Base-by-base conservation (phyloP, 2,329 filamentous ascomycete species). In the Westerdykella sp. region DNA sequence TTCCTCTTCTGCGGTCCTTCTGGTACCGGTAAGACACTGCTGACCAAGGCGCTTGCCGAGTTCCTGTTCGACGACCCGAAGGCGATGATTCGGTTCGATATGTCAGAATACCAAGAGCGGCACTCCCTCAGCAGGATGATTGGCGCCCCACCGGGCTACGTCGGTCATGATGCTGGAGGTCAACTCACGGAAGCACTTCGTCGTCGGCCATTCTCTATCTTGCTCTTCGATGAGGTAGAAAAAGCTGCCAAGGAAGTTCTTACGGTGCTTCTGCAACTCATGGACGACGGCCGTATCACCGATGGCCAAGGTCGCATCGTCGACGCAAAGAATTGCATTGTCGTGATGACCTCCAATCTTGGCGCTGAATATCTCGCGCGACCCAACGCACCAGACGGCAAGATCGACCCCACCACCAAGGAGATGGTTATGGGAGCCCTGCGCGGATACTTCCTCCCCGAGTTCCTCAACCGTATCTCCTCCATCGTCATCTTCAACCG, bases 1-100 rank as follows among this genome's bases (percentile, higher is more conserved):
- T 98, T 98, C 83, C 78, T 98, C 45, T 98, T 98, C 80, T 97
- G 93, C 61, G 93, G 93, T 74, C 93, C 93, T 12, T 97, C 91
- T 0, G 93, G 93, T 74, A 98, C 93, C 11, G 93, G 93, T 75
- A 98, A 98, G 73, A 98, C 93, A 14, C 75, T 98, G 15, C 81
- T 98, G 45, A 97, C 91, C 52, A 98, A 98, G 71, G 93, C 91
- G 13, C 77, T 98, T 46, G 93, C 93, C 39, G 93, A 98, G 68
- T 98, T 98, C 74, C 76, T 98, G 22, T 98, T 98, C 72, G 93
- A 98, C 64, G 93, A 98, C 56, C 73, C 91, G 21, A 96, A 96
- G 73, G 76, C 91, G 28, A 97, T 98, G 93, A 95, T 98, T 58
- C 85, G 93, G 32, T 95, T 98, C 72, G 93, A 98, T 66, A 98